Percentiles rank a stretch among this genome's conserved stretches.
These are phyloP conservation scores for Agrocybe pediades DNA, from an alignment of 768 basidiomycete genomes.

Conservation along the genomic window DNA sequence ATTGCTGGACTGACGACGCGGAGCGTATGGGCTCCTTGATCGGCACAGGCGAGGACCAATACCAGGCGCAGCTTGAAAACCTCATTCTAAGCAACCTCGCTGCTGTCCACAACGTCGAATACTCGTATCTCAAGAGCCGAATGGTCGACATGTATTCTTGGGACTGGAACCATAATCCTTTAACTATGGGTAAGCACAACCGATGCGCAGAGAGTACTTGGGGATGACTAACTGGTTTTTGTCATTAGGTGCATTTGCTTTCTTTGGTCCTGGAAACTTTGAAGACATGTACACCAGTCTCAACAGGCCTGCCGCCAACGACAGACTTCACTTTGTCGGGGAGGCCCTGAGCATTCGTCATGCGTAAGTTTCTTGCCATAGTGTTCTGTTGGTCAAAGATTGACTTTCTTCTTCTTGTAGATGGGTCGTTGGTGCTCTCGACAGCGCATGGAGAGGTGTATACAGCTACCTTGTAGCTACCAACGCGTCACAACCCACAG, in stretches of 20 bases:
- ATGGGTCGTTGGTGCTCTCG: slow-evolving; percentile 41
- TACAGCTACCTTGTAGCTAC: background rate
- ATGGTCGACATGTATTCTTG: slow-evolving; percentile 26
- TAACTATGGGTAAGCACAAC: slow-evolving; percentile 32
- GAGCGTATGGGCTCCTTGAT: slow-evolving; percentile 36
- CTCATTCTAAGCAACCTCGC: slow-evolving; percentile 32
- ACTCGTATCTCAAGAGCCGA: slow-evolving; percentile 18
- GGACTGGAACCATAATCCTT: slow-evolving; percentile 34
- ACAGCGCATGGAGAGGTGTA: slow-evolving; percentile 37
- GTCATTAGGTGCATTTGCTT: slow-evolving; percentile 37
- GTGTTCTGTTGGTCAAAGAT: background rate
- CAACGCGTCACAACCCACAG: background rate
- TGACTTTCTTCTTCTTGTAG: slow-evolving; percentile 9
- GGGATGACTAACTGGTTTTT: background rate
- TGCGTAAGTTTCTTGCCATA: slow-evolving; percentile 22
- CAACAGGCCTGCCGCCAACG: slow-evolving; percentile 29
- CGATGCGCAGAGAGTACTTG: slow-evolving; percentile 1
- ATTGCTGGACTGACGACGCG: slow-evolving; percentile 42
- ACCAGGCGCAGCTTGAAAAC: slow-evolving; percentile 25
- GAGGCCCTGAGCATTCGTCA: slow-evolving; percentile 40
- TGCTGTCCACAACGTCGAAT: slow-evolving; percentile 24
- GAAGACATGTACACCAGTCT: slow-evolving; percentile 30
- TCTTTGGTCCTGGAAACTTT: slow-evolving; percentile 42
- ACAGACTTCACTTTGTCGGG: slow-evolving; percentile 35
- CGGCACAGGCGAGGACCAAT: slow-evolving; percentile 7